These are phyloP conservation scores for Dissophora ornata DNA, from an alignment of 192 early-diverging fungal genomes.

Conservation along the genomic window DNA sequence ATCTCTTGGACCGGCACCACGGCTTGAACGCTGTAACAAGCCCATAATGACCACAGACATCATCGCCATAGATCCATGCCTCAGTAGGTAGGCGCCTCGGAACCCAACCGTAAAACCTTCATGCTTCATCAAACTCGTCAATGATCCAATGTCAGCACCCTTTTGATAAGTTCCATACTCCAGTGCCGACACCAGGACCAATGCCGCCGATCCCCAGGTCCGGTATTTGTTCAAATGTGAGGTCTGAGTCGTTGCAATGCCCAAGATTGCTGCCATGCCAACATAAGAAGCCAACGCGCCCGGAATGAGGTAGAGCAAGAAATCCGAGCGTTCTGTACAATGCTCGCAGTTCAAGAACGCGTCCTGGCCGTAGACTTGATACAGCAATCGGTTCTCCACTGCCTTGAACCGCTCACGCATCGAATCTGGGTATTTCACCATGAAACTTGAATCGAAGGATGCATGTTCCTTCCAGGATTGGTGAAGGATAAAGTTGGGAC, in stretches of 20 bases:
- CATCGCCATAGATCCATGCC: slow-evolving; percentile 28
- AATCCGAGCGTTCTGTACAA: slow-evolving; percentile 32
- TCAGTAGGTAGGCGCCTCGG: slow-evolving; percentile 16
- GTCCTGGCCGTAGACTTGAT: slow-evolving; percentile 39
- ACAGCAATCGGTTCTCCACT: slow-evolving; percentile 33
- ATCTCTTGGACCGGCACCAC: slow-evolving; percentile 8
- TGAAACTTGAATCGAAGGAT: slow-evolving; percentile 10
- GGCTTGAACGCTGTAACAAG: slow-evolving; percentile 12
- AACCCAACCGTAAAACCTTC: slow-evolving; percentile 12
- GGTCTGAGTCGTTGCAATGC: slow-evolving; percentile 40
- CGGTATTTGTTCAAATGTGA: slow-evolving; percentile 40
- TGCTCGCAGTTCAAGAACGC: slow-evolving; percentile 41
- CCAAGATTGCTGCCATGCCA: slow-evolving; percentile 29
- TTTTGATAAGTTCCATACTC: slow-evolving; percentile 26
- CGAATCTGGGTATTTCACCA: slow-evolving; percentile 26
- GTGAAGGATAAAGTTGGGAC: slow-evolving; percentile 46
- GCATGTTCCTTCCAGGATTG: slow-evolving; percentile 47
- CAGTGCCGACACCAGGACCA: slow-evolving; percentile 12
- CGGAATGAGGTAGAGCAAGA: slow-evolving; percentile 28
- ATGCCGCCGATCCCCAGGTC: slow-evolving; percentile 31
- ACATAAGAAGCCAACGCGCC: slow-evolving; percentile 27
- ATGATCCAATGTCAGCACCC: slow-evolving; percentile 2
- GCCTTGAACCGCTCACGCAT: slow-evolving; percentile 46
- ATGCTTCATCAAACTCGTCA: slow-evolving; percentile 11
- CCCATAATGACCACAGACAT: slow-evolving; percentile 26